Conservation (phyloP, 768 basidiomycete species). For the Megacollybia marginata region DNA sequence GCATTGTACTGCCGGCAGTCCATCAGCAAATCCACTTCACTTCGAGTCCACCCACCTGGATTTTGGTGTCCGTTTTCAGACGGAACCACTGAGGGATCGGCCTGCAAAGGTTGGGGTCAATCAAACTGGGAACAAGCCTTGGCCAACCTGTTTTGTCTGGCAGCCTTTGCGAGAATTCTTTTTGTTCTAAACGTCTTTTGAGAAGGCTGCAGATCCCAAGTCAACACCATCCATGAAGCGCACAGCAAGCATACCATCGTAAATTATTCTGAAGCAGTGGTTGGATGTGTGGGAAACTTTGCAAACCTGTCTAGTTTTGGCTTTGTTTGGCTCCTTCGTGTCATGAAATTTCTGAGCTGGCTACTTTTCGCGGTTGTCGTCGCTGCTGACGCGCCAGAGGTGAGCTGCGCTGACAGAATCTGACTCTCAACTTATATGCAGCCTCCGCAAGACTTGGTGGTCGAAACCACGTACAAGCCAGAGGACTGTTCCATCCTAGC, state of each 20-base stretch:
- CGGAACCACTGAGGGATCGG: slow-evolving; percentile 99
- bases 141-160: slow-evolving; percentile 88
- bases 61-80: slow-evolving; percentile 92
- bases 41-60: slow-evolving; percentile 59
- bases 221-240: slow-evolving; percentile 6
- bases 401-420: too few species aligned
- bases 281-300: too few species aligned
- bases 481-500: slow-evolving; percentile 49
- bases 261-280: too few species aligned
- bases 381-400: slow-evolving; percentile 30
- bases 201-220: slow-evolving; percentile 62
- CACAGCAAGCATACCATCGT: slow-evolving; percentile 2
- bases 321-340: slow-evolving; percentile 1
- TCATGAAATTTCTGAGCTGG: slow-evolving; percentile 33
- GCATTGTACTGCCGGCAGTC: slow-evolving; percentile 63
- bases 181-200: slow-evolving; percentile 99
- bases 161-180: slow-evolving; percentile 93
- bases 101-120: slow-evolving; percentile 28
- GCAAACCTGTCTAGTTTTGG: slow-evolving; percentile 19
- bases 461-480: slow-evolving; percentile 57
- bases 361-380: slow-evolving; percentile 42
- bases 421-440: slow-evolving; percentile 9
- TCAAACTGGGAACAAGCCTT: neutral
- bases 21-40: neutral
- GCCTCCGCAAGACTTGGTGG: slow-evolving; percentile 47